Conservation (phyloP, 1,139 yeast species). For the Lodderomyces pseudojiufengensis region DNA sequence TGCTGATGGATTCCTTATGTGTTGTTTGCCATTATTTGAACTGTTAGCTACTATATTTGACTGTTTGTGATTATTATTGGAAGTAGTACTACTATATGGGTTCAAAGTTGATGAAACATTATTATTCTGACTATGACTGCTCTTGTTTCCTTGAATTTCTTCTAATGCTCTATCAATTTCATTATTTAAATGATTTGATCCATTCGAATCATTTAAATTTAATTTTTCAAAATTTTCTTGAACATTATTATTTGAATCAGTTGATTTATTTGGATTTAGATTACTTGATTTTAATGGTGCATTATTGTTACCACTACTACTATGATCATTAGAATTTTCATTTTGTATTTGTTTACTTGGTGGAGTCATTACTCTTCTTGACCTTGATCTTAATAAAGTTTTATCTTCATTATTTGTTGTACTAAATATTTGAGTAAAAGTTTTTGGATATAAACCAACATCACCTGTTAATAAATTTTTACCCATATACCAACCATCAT, state of each 20-base stretch:
- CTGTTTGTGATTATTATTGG: slow-evolving; percentile 5
- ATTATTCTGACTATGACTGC: slow-evolving; percentile 3
- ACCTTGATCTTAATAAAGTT: slow-evolving; percentile 51
- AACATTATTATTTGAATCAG: background rate
- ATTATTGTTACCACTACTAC: slow-evolving; percentile 1
- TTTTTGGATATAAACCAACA: slow-evolving; percentile 87
- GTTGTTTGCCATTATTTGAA: slow-evolving; percentile 4
- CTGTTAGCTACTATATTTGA: slow-evolving; percentile 2
- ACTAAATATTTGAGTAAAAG: slow-evolving; percentile 58
- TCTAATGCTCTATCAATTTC: slow-evolving; percentile 85
- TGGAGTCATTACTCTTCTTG: slow-evolving; percentile 45
- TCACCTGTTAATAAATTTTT: slow-evolving; percentile 64
- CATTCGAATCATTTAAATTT: slow-evolving; percentile 2
- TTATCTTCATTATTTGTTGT: slow-evolving; percentile 15
- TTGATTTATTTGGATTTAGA: slow-evolving; percentile 6
- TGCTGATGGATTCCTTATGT: slow-evolving; percentile 8
- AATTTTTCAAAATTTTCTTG: slow-evolving; percentile 7
- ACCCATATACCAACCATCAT: slow-evolving; percentile 98
- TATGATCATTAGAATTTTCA: slow-evolving; percentile 1
- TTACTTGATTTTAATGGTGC: slow-evolving; percentile 6
- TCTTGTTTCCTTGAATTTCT: slow-evolving; percentile 47
- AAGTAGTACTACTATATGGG: no score
- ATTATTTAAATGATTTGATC: slow-evolving; percentile 31
- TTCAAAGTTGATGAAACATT: no score
- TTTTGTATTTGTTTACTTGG: slow-evolving; percentile 4